A percentile compares a stretch with the other conserved stretches of the same genome.
Evolutionary conservation across 768 basidiomycete species (phyloP).

Genomic region (Lactifluus subvellereus): DNA sequence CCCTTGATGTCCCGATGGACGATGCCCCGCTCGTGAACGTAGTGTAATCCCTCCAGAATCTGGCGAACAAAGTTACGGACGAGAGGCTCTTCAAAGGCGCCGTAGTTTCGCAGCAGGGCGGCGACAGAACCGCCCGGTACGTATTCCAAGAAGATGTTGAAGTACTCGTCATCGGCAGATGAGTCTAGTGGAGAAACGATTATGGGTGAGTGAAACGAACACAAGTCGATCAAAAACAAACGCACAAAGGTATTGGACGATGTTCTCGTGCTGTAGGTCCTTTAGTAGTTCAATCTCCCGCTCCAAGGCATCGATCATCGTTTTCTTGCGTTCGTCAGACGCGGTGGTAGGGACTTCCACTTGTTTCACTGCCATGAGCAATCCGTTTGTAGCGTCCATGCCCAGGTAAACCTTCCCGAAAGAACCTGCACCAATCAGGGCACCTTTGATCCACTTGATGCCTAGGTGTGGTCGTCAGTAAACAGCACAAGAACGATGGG

Average conservation of each 20-base stretch:
- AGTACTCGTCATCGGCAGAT: constrained; percentile 79
- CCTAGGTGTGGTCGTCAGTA: constrained; percentile 32
- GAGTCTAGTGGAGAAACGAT: constrained; percentile 57
- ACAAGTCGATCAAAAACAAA: constrained; percentile 31
- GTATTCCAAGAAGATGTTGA: constrained; percentile 97
- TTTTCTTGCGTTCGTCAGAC: constrained; percentile 89
- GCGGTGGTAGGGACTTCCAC: constrained; percentile 84
- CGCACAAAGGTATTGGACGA: constrained; percentile 96
- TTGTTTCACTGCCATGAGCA: constrained; percentile 97
- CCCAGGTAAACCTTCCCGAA: constrained; percentile 95
- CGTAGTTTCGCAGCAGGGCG: constrained; percentile 82
- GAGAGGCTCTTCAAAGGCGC: constrained; percentile 88
- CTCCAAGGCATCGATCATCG: constrained; percentile 88
- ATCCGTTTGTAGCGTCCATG: constrained; percentile 85
- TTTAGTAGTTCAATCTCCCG: constrained; percentile 92
- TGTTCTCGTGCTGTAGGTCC: constrained; percentile 89
- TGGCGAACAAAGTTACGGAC: constrained; percentile 92
- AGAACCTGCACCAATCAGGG: constrained; percentile 90
- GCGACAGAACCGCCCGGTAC: constrained; percentile 94
- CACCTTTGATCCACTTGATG: constrained; percentile 96
- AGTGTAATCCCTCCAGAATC: constrained; percentile 82
- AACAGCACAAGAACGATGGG: neutral
- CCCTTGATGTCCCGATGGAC: constrained; percentile 99
- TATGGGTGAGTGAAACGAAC: constrained; percentile 3
- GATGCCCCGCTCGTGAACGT: constrained; percentile 89